Evolutionary conservation across 371 early-diverging fungal genomes (phyloP), one percentile per base, ranked within the genome.

Genomic region (Mortierella sp.): DNA sequence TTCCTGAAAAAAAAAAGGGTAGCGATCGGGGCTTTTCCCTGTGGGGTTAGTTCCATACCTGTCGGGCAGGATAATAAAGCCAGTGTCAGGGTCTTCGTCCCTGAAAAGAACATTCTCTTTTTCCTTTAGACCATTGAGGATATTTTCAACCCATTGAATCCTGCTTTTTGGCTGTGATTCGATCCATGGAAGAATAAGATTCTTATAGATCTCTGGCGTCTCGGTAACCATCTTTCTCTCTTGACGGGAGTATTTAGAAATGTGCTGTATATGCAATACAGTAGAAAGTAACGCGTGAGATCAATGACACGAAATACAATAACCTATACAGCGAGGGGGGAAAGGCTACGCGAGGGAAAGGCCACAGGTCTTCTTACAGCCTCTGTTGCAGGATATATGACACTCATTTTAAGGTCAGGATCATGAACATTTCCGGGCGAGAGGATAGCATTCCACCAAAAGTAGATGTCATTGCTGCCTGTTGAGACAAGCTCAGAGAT

Each of bases 121-220:
- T 65, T 96, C 96, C 19, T 87, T 87, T 22, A 77, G 77, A 4
- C 92, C 92, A 3, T 91, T 68, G 58, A 96, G 84, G 15, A 95
- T 95, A 69, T 96, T 96, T 55, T 91, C 74, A 3, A 96, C 93
- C 96, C 96, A 96, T 70, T 92, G 89, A 38, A 88, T 89, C 41
- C 94, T 86, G 21, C 85, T 87, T 10, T 77, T 55, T 2, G 94
- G 92, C 22, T 92, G 86, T 8, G 84, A 58, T 33, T 91, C 84
- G 36, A 96, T 93, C 70, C 89, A 94, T 0, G 94, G 92, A 57
- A 84, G 61, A 4, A 92, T 86, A 11, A 85, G 48, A 1, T 60
- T 48, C 58, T 84, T 58, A 72, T 92, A 93, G 21, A 88, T 58
- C 21, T 74, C 69, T 5, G 91, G 88, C 2, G 92, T 92, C 71